Evolutionary conservation across 169 alveolate genomes (phyloP).

Genomic region (Cryptosporidium parvum): DNA sequence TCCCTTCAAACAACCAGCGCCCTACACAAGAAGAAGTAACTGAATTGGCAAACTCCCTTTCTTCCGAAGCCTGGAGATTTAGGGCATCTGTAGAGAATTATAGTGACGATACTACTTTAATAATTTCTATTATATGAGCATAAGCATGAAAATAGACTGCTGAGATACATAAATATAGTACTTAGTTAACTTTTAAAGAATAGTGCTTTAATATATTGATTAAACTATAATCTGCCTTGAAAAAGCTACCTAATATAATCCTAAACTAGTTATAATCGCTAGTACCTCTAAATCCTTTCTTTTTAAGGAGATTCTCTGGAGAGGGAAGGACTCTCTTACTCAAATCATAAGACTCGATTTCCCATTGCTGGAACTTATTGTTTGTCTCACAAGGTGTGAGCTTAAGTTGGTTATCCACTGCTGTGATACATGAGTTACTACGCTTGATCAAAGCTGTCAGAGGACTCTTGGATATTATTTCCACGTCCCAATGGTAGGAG

Average conservation of each 20-base stretch:
- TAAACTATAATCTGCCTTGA: background rate
- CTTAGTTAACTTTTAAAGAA: slow-evolving; percentile 7
- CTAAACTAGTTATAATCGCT: background rate
- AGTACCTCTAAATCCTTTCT: slow-evolving; percentile 61
- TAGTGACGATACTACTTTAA: slow-evolving; percentile 65
- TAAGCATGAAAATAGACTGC: background rate
- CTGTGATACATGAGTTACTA: slow-evolving; percentile 25
- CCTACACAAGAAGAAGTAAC: slow-evolving; percentile 55
- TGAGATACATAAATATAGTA: background rate
- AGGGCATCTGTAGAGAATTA: slow-evolving; percentile 71
- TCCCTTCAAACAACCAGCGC: background rate
- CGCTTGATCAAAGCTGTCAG: slow-evolving; percentile 14
- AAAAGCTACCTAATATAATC: background rate
- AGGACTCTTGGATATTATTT: background rate
- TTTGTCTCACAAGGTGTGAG: slow-evolving; percentile 7
- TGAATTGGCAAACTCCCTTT: background rate
- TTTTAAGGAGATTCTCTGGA: slow-evolving; percentile 47
- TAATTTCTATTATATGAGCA: slow-evolving; percentile 27
- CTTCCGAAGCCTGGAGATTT: slow-evolving; percentile 57
- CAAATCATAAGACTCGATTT: slow-evolving; percentile 32
- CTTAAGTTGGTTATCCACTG: slow-evolving; percentile 9
- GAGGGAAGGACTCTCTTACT: slow-evolving; percentile 51
- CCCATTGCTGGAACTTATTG: slow-evolving; percentile 52
- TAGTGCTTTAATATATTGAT: slow-evolving; percentile 34
- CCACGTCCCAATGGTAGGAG: slow-evolving; percentile 52